Conservation (phyloP, 1,284 basidiomycete genomes). For the Hemileccinum hortonii region DNA sequence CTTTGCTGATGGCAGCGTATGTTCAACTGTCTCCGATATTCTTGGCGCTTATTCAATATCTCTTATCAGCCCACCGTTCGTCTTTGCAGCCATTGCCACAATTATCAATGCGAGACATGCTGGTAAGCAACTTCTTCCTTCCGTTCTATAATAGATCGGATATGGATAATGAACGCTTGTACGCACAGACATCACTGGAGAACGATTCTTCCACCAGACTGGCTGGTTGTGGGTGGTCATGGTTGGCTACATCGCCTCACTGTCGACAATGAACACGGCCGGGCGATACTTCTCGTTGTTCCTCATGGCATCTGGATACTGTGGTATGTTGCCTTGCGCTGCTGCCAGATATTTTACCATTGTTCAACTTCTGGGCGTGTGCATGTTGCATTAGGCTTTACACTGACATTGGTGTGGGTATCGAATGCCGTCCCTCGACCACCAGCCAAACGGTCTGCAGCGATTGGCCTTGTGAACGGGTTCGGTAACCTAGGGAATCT, state of each 20-base stretch:
- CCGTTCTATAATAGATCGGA: neutral
- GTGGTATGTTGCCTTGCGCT: slow-evolving; percentile 37
- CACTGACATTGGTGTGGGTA: slow-evolving; percentile 64
- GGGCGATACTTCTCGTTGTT: slow-evolving; percentile 67
- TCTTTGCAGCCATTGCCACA: slow-evolving; percentile 54
- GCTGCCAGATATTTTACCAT: neutral
- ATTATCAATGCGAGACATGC: slow-evolving; percentile 67
- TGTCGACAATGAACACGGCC: slow-evolving; percentile 52
- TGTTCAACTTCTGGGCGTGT: neutral
- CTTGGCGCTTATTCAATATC: neutral
- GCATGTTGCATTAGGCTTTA: slow-evolving; percentile 42
- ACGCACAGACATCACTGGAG: slow-evolving; percentile 53
- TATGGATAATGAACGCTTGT: neutral
- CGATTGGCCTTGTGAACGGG: slow-evolving; percentile 40
- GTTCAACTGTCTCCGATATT: slow-evolving; percentile 30
- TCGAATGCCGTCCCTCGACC: slow-evolving; percentile 63
- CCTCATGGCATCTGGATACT: slow-evolving; percentile 59
- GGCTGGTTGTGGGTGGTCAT: slow-evolving; percentile 60
- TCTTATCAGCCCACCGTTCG: slow-evolving; percentile 60
- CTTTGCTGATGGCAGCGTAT: slow-evolving; percentile 63
- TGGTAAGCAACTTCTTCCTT: slow-evolving; percentile 40
- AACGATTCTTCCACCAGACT: slow-evolving; percentile 67
- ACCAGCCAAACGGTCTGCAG: slow-evolving; percentile 55
- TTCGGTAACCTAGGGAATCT: slow-evolving; percentile 34
- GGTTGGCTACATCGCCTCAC: slow-evolving; percentile 61